A percentile compares a stretch with the other conserved stretches of the same genome.
Evolutionary conservation across 169 alveolate genomes (phyloP).

Genomic region (Eimeria maxima): DNA sequence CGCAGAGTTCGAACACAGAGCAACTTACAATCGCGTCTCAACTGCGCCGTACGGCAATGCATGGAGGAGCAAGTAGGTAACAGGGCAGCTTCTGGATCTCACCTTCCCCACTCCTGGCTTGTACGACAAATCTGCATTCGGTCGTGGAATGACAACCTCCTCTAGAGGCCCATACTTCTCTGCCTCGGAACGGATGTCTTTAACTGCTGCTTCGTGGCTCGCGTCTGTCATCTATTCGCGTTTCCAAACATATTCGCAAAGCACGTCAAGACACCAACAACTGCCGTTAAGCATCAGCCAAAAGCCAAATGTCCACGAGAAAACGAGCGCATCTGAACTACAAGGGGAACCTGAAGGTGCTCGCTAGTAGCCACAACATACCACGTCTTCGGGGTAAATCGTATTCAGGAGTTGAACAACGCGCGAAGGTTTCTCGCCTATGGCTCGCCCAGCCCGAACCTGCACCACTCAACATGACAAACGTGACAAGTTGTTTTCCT

Average conservation of each 20-base stretch:
- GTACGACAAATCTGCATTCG: slow-evolving; percentile 90
- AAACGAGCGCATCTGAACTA: not conserved
- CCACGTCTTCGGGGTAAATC: slow-evolving; percentile 93
- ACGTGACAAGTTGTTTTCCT: not conserved
- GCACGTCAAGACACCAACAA: not conserved
- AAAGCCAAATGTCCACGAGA: not conserved
- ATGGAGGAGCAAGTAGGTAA: not conserved
- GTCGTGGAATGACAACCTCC: slow-evolving; percentile 92
- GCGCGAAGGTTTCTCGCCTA: slow-evolving; percentile 91
- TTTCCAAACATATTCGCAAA: not conserved
- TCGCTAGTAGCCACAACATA: slow-evolving; percentile 61
- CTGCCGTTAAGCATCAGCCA: not conserved
- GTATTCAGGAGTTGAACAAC: slow-evolving; percentile 93
- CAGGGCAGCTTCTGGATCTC: not conserved
- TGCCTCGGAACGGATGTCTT: slow-evolving; percentile 92
- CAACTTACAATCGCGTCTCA: not conserved
- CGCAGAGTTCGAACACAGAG: not conserved
- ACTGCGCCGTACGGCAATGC: not conserved
- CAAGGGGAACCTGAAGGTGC: not conserved
- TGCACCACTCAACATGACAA: slow-evolving; percentile 76
- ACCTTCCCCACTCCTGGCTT: slow-evolving; percentile 88
- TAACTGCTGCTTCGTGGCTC: slow-evolving; percentile 89
- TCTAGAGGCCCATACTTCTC: slow-evolving; percentile 92
- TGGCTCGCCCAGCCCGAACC: slow-evolving; percentile 91
- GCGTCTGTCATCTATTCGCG: slow-evolving; percentile 84